phyloP scores from a whole-genome alignment of 2,329 filamentous ascomycete genomes.

The Mycosphaerella sp. region DNA sequence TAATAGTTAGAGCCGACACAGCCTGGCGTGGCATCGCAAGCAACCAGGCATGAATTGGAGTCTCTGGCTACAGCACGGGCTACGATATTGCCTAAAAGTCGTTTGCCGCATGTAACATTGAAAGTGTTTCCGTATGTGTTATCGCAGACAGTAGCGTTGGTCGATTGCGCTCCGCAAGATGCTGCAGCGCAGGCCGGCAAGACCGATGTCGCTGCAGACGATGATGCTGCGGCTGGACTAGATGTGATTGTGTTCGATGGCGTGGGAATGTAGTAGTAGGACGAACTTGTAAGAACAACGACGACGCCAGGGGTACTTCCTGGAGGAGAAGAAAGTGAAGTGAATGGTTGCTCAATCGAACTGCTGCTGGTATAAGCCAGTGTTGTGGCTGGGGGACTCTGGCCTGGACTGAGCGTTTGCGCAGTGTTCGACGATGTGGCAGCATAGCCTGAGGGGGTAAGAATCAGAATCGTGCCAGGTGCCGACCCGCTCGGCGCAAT shows the following conservation, averaged over 20 bases:
- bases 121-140: slow-evolving; percentile 14
- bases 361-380: background rate
- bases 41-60: slow-evolving; percentile 6
- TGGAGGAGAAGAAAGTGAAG: slow-evolving; percentile 9
- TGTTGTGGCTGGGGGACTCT: no score
- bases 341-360: background rate
- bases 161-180: slow-evolving; percentile 5
- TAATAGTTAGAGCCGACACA: slow-evolving; percentile 13
- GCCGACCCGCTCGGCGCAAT: slow-evolving; percentile 9
- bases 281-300: no score
- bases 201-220: background rate
- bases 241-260: no score
- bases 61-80: slow-evolving; percentile 8
- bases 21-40: slow-evolving; percentile 10
- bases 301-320: slow-evolving; percentile 1
- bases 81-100: slow-evolving; percentile 1
- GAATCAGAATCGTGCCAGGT: slow-evolving; percentile 8
- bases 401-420: no score
- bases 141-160: slow-evolving; percentile 10
- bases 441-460: slow-evolving; percentile 8
- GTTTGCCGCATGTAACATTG: slow-evolving; percentile 12
- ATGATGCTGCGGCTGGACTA: background rate
- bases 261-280: no score
- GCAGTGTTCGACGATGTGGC: slow-evolving; percentile 1
- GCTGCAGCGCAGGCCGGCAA: slow-evolving; percentile 1